Evolutionary conservation across 1,284 basidiomycete species (phyloP), one percentile per base, ranked within the genome.

Genomic region (Amylostereum chailletii): DNA sequence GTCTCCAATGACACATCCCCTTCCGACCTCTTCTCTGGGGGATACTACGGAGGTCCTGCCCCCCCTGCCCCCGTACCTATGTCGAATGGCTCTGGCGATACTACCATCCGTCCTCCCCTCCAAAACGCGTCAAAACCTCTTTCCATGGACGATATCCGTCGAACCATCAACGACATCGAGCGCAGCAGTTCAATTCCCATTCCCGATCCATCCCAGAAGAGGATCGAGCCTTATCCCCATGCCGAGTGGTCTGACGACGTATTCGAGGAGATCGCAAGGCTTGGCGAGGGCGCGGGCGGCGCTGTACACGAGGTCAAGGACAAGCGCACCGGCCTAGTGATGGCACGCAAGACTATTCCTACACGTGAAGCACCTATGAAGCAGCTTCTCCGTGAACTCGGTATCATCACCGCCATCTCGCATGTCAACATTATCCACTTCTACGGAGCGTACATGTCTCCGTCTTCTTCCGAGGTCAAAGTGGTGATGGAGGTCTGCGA

Each of bases 311-410:
- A 93, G 65, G 95, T 97, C 42, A 78, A 71, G 58, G 90, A 94
- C 65, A 80, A 72, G 60, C 81, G 83, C 45, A 90, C 81, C 0
- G 82, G 83, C 30, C 69, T 74, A 59, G 77, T 96, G 59, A 86
- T 97, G 80, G 96, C 94, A 6, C 85, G 93, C 60, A 99, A 99
- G 80, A 91, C 94, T 27, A 97, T 99, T 61, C 89, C 92, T 6
- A 94, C 93, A 8, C 90, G 89, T 39, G 90, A 95, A 56, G 94
- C 94, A 46, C 95, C 95, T 2, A 79, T 90, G 62, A 90, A 86
- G 60, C 95, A 99, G 69, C 81, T 98, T 51, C 73, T 96, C 42
- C 86, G 95, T 39, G 96, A 99, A 69, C 77, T 99, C 50, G 81
- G 83, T 46, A 94, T 98, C 67, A 90, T 93, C 55, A 85, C 91